These are phyloP conservation scores for Anisogramma anomala DNA, from an alignment of 2,329 filamentous ascomycete genomes.

Conservation along the genomic window DNA sequence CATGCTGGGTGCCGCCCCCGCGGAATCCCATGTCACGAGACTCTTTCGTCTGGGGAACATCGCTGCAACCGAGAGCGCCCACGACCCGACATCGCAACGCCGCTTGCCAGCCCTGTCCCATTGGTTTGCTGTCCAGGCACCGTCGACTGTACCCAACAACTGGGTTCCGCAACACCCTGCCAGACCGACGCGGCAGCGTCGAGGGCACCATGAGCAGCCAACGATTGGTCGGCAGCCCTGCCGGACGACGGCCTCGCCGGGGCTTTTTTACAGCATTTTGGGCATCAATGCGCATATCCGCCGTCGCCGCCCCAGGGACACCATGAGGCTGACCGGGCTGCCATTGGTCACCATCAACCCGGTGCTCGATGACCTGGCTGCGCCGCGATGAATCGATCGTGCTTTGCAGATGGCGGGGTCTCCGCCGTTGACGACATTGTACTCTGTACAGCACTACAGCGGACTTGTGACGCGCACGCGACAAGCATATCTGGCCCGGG, in stretches of 20 bases:
- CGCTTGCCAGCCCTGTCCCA: slow-evolving; percentile 8
- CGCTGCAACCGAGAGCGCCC: not conserved
- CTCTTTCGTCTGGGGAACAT: slow-evolving; percentile 1
- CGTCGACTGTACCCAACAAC: not conserved
- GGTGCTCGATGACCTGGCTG: not conserved
- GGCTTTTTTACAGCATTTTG: slow-evolving; percentile 14
- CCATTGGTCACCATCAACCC: slow-evolving; percentile 3
- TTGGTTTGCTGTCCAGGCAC: not conserved
- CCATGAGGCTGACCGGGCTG: slow-evolving; percentile 9
- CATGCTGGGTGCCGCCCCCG: slow-evolving; percentile 9
- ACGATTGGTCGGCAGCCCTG: slow-evolving; percentile 1
- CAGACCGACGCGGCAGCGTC: slow-evolving; percentile 2
- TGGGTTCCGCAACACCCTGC: slow-evolving; percentile 9
- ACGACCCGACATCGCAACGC: not conserved
- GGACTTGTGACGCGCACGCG: not conserved
- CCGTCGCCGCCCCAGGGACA: not conserved
- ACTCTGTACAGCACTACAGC: no score
- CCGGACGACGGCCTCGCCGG: no score
- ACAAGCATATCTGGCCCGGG: not conserved
- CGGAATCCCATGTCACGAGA: not conserved
- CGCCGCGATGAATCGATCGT: not conserved
- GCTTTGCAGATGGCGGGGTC: not conserved
- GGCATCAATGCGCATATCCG: slow-evolving; percentile 13
- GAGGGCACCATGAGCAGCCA: not conserved
- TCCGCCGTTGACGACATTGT: no score